phyloP scores from a whole-genome alignment of 2,329 filamentous ascomycete genomes.

The Penicillium sp. region DNA sequence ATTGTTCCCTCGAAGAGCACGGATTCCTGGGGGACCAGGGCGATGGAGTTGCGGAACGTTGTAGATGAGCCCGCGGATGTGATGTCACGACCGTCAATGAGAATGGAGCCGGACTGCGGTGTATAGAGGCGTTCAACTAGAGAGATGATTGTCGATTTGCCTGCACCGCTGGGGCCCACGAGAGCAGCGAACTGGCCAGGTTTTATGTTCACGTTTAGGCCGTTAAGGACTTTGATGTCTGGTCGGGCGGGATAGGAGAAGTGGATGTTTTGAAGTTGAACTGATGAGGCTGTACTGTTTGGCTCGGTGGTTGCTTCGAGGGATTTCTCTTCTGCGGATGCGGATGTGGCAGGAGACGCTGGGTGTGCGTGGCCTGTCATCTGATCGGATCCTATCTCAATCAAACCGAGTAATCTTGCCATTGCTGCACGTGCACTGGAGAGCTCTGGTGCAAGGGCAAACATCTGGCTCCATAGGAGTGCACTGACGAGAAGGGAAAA shows the following conservation, averaged over 20 bases:
- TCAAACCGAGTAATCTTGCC: constrained; percentile 57
- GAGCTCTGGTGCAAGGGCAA: constrained; percentile 76
- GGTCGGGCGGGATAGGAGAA: constrained; percentile 71
- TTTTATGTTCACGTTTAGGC: constrained; percentile 59
- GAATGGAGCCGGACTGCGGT: constrained; percentile 55
- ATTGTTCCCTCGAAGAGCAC: constrained; percentile 55
- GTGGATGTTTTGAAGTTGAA: constrained; percentile 64
- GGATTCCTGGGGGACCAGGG: constrained; percentile 55
- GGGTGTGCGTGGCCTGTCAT: constrained; percentile 31
- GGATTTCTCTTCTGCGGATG: constrained; percentile 13
- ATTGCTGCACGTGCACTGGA: constrained; percentile 68
- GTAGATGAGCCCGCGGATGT: constrained; percentile 39
- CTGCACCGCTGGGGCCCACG: constrained; percentile 72
- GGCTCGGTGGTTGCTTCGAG: constrained; percentile 2
- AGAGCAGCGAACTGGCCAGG: constrained; percentile 51
- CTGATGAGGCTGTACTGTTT: constrained; percentile 40
- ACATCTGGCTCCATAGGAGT: constrained; percentile 75
- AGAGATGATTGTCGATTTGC: constrained; percentile 69
- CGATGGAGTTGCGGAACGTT: constrained; percentile 50
- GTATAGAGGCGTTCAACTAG: constrained; percentile 61
- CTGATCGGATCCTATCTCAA: constrained; percentile 42
- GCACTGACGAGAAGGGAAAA: constrained; percentile 74
- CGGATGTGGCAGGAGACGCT: not conserved
- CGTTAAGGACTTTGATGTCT: constrained; percentile 62
- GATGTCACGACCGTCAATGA: constrained; percentile 58